Evolutionary conservation across 176 grass and related monocot genomes (phyloP).

Genomic region (Phyllostachys edulis): DNA sequence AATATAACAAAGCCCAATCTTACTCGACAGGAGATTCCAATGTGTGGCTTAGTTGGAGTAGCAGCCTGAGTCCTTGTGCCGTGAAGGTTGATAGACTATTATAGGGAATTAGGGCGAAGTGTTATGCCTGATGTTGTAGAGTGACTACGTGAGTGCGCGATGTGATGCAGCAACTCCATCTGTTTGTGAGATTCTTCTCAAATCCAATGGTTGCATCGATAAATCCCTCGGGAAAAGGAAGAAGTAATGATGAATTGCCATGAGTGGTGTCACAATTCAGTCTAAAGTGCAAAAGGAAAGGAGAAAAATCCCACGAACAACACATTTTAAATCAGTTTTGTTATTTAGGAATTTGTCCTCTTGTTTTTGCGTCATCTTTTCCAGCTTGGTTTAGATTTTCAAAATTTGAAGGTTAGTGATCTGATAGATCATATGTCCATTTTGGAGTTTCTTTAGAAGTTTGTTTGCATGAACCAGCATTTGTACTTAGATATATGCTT

Average conservation of each 20-base stretch:
- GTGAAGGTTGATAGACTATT: too few species aligned
- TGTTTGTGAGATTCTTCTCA: too few species aligned
- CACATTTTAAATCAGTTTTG: not conserved
- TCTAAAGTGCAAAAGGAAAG: not conserved
- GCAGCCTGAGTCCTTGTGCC: too few species aligned
- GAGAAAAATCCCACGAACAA: not conserved
- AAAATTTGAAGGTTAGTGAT: not conserved
- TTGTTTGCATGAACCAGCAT: too few species aligned
- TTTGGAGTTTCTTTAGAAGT: not conserved
- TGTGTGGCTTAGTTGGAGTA: not conserved
- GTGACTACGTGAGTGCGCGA: too few species aligned
- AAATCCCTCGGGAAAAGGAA: too few species aligned
- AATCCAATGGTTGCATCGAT: too few species aligned
- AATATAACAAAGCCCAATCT: not conserved
- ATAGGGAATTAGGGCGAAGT: too few species aligned
- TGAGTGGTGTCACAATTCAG: not conserved
- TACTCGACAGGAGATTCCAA: not conserved
- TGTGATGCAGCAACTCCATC: too few species aligned
- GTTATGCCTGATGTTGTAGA: too few species aligned
- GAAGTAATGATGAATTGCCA: not conserved
- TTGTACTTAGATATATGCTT: too few species aligned
- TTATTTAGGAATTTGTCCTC: not conserved
- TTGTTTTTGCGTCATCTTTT: not conserved
- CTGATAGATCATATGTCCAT: not conserved
- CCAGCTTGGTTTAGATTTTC: not conserved